phyloP scores from a whole-genome alignment of 306 rosid species.

The Casuarina cunninghamiana region DNA sequence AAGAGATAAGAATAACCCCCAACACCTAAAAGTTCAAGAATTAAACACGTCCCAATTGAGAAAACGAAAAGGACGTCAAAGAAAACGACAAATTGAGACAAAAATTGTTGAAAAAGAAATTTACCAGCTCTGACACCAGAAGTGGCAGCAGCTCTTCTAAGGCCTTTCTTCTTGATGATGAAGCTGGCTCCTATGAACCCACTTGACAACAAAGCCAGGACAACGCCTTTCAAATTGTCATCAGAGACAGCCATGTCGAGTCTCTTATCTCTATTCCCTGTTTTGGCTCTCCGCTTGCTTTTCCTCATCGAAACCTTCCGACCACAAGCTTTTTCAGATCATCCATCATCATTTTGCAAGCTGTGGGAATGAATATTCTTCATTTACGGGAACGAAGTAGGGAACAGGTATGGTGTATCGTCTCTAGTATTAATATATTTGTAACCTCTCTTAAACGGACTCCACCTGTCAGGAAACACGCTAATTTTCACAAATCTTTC shows the following conservation, averaged over 20 bases:
- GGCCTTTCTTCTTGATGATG: constrained; percentile 84
- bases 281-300: constrained; percentile 7
- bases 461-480: background rate
- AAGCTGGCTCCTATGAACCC: constrained; percentile 84
- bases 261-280: constrained; percentile 24
- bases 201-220: constrained; percentile 75
- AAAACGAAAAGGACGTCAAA: constrained; percentile 4
- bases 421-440: too few relatives aligned
- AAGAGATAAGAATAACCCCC: constrained; percentile 83
- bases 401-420: constrained; percentile 24
- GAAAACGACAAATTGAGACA: background rate
- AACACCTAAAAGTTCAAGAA: constrained; percentile 50
- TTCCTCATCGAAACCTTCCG: constrained; percentile 49
- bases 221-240: constrained; percentile 66
- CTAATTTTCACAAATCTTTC: background rate
- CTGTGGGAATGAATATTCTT: constrained; percentile 27
- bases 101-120: background rate
- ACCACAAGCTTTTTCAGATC: constrained; percentile 44
- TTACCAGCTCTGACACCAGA: constrained; percentile 82
- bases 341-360: constrained; percentile 25
- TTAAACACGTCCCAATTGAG: constrained; percentile 20
- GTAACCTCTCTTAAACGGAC: background rate
- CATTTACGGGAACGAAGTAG: constrained; percentile 3
- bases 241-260: constrained; percentile 46
- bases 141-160: constrained; percentile 72